Evolutionary conservation across 176 grass and related monocot species (phyloP), one percentile per base, ranked within the genome.

Genomic region (Aegilops umbellulata): DNA sequence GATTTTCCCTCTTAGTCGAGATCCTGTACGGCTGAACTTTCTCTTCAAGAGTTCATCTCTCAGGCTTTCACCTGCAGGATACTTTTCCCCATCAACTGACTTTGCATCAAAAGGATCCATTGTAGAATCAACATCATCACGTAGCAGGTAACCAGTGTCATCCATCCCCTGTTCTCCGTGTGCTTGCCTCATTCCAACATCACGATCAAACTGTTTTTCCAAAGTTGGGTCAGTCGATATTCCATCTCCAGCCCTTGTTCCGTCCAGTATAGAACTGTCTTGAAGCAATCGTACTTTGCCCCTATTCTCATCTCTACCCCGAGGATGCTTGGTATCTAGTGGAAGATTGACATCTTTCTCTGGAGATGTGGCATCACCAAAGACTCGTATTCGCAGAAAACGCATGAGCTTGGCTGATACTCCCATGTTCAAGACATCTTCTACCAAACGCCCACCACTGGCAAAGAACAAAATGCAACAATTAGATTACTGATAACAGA

Each of bases 371-470:
- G 75, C 80, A 27, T 99, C 92, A 22, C 89, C 97, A 70, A 91
- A 92, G 34, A 96, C 90, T 85, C 90, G 77, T 35, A 89, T 80
- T 46, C 94, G 88, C 82, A 99, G 86, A 91, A 92, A 96, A 10
- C 65, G 94, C 97, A 99, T 99, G 41, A 99, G 90, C 87, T 94
- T 96, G 14, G 90, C 85, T 85, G 97, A 96, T 44, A 99, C 86
- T 25, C 92, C 97, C 68, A 89, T 86, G 58, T 77, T 94, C 60
- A 99, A 85, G 47, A 90, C 85, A 77, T 91, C 97, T 92, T 96
- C 94, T 68, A 99, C 92, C 81, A 99, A 86, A 22, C 86, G 85
- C 29, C 88, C 84, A 57, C 83, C 85, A 4, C 94, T 99, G 90
- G 58, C 15, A 9, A 87, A 58, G 32, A 82, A 15, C 30, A 69